Evolutionary conservation across 306 rosid genomes (phyloP).

Genomic region (Castanopsis chinensis): DNA sequence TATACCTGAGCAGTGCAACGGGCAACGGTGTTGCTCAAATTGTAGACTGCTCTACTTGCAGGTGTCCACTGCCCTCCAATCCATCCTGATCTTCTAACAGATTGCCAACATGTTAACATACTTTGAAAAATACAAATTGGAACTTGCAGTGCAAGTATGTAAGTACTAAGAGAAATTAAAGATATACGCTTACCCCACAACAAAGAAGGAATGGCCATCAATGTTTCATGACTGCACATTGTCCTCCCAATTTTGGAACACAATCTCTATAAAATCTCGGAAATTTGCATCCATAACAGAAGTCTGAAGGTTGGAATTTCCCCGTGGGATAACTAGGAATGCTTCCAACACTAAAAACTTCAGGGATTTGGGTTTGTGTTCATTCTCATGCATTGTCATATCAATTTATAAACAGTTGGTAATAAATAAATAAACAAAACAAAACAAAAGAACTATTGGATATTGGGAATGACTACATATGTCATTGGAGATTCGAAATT

Average conservation of each 20-base stretch:
- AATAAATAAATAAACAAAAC: no score
- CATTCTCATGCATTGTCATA: no score
- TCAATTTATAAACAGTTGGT: no score
- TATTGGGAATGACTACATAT: no score
- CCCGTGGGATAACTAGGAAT: slow-evolving; percentile 64
- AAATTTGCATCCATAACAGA: slow-evolving; percentile 81
- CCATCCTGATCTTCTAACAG: slow-evolving; percentile 57
- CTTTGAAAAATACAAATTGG: neutral
- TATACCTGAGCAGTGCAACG: slow-evolving; percentile 77
- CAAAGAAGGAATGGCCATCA: slow-evolving; percentile 81
- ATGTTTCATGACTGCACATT: slow-evolving; percentile 92
- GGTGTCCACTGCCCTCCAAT: slow-evolving; percentile 86
- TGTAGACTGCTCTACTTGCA: slow-evolving; percentile 73
- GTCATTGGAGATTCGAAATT: no score
- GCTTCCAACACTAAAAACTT: slow-evolving; percentile 79
- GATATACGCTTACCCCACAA: slow-evolving; percentile 66
- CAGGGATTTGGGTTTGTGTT: slow-evolving; percentile 36
- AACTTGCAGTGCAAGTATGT: neutral
- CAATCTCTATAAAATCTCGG: slow-evolving; percentile 77
- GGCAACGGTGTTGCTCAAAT: slow-evolving; percentile 76
- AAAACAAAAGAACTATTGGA: no score
- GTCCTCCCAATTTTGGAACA: slow-evolving; percentile 91
- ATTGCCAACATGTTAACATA: slow-evolving; percentile 7
- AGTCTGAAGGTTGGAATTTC: slow-evolving; percentile 74
- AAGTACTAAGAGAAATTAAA: neutral